Evolutionary conservation across 495 filamentous ascomycete species (phyloP).

Genomic region (Cercophora sp.): DNA sequence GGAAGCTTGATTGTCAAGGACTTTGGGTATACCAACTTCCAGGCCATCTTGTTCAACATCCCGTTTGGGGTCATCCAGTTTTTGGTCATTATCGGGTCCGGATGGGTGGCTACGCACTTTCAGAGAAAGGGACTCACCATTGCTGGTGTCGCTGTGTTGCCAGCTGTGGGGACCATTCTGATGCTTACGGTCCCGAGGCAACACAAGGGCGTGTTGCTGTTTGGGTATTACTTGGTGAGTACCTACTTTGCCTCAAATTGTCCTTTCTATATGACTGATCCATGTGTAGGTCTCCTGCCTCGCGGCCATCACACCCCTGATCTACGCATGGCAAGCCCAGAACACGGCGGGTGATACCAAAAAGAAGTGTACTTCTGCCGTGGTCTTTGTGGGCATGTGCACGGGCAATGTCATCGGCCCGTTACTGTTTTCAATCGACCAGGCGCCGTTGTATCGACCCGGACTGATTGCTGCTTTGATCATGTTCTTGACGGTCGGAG

Average conservation of each 20-base stretch:
- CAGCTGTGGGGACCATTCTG: constrained; percentile 47
- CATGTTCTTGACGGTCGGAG: constrained; percentile 36
- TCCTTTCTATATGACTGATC: too few relatives aligned
- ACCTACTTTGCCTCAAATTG: too few relatives aligned
- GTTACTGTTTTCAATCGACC: constrained; percentile 55
- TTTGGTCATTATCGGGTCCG: constrained; percentile 39
- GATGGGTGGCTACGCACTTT: constrained; percentile 43
- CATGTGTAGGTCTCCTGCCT: constrained; percentile 27
- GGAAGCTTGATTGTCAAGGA: constrained; percentile 60
- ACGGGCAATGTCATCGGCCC: constrained; percentile 60
- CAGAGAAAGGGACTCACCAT: constrained; percentile 57
- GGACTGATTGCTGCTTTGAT: constrained; percentile 52
- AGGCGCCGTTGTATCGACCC: constrained; percentile 55
- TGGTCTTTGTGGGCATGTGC: constrained; percentile 60
- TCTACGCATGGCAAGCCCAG: constrained; percentile 62
- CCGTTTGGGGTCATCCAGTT: constrained; percentile 56
- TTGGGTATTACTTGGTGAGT: constrained; percentile 35
- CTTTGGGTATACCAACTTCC: constrained; percentile 57
- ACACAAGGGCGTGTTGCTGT: constrained; percentile 37
- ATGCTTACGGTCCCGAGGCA: constrained; percentile 54
- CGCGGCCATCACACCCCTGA: constrained; percentile 50
- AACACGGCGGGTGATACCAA: constrained; percentile 68
- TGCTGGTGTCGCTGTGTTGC: constrained; percentile 50
- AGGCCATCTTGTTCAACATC: constrained; percentile 62
- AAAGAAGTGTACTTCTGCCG: constrained; percentile 59